phyloP scores from a whole-genome alignment of 2,329 filamentous ascomycete species.

The Iodosphaeria phyllophila region DNA sequence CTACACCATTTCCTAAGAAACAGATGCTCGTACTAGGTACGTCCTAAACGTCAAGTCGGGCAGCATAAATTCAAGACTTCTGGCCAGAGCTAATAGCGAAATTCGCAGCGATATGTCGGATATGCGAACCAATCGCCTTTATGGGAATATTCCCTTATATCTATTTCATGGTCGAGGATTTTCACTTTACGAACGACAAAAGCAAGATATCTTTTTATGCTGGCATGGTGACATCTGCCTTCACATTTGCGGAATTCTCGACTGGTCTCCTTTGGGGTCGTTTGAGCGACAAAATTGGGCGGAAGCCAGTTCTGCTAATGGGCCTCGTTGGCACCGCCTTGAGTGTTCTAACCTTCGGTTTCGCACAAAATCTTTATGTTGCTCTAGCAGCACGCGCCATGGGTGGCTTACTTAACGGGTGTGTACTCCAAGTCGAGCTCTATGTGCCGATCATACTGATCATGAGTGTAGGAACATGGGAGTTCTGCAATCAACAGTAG shows the following conservation, averaged over 20 bases:
- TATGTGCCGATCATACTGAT: too few species aligned
- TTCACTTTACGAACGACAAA: conserved; percentile 63
- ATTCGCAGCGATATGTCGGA: conserved; percentile 62
- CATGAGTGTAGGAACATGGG: conserved; percentile 57
- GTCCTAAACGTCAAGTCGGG: conserved; percentile 3
- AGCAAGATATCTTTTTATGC: conserved; percentile 79
- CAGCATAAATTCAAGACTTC: conserved; percentile 1
- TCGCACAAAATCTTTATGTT: conserved; percentile 62
- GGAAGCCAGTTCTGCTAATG: conserved; percentile 79
- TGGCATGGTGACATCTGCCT: conserved; percentile 89
- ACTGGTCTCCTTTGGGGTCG: conserved; percentile 87
- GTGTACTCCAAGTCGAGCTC: conserved; percentile 6
- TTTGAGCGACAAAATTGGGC: conserved; percentile 76
- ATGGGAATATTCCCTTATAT: conserved; percentile 99
- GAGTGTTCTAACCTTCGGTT: conserved; percentile 86
- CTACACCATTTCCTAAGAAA: conserved; percentile 16
- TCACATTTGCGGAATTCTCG: conserved; percentile 88
- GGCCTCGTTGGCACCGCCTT: conserved; percentile 82
- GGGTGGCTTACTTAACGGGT: conserved; percentile 85
- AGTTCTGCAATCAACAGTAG: conserved; percentile 85
- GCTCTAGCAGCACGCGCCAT: conserved; percentile 77
- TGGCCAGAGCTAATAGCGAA: conserved; percentile 1
- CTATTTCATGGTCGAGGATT: conserved; percentile 92
- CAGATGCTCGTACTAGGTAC: conserved; percentile 20
- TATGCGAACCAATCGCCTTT: conserved; percentile 97